Conservation (phyloP, 352 stramenopile species). For the Globisporangium orthogonon region DNA sequence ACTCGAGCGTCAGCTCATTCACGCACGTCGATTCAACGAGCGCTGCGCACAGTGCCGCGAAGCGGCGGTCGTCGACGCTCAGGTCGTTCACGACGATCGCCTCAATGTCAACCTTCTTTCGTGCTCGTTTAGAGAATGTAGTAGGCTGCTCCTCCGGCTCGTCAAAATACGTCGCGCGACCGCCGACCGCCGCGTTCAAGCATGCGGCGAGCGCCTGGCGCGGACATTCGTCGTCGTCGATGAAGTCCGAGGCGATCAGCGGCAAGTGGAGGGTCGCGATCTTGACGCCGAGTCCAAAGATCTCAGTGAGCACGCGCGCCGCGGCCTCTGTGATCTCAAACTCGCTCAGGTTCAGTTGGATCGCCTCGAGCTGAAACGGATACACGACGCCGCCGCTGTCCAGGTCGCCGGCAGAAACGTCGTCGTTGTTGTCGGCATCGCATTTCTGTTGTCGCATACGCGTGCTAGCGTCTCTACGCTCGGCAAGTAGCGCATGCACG, state of each 20-base stretch:
- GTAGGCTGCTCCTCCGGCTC: background rate
- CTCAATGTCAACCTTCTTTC: background rate
- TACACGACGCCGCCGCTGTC: background rate
- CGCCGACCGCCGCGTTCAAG: constrained; percentile 9
- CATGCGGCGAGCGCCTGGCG: constrained; percentile 22
- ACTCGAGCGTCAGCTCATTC: constrained; percentile 12
- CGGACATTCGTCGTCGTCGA: constrained; percentile 24
- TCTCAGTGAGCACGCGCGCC: constrained; percentile 13
- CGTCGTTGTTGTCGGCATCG: background rate
- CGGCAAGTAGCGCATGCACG: constrained; percentile 4
- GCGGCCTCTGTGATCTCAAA: constrained; percentile 30
- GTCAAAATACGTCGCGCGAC: background rate
- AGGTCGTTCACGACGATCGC: constrained; percentile 12
- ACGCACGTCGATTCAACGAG: constrained; percentile 7
- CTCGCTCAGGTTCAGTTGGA: constrained; percentile 30
- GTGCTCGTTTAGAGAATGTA: background rate
- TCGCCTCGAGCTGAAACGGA: constrained; percentile 21
- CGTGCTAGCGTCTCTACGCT: background rate
- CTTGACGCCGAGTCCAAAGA: constrained; percentile 17
- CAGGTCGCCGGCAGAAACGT: background rate
- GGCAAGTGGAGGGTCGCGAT: constrained; percentile 25
- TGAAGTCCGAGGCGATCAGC: constrained; percentile 24
- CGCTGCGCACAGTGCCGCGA: constrained; percentile 8
- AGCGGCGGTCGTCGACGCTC: constrained; percentile 12
- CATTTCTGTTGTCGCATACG: background rate